Evolutionary conservation across 2,329 filamentous ascomycete genomes (phyloP).

Genomic region (Fusarium verticillioides): DNA sequence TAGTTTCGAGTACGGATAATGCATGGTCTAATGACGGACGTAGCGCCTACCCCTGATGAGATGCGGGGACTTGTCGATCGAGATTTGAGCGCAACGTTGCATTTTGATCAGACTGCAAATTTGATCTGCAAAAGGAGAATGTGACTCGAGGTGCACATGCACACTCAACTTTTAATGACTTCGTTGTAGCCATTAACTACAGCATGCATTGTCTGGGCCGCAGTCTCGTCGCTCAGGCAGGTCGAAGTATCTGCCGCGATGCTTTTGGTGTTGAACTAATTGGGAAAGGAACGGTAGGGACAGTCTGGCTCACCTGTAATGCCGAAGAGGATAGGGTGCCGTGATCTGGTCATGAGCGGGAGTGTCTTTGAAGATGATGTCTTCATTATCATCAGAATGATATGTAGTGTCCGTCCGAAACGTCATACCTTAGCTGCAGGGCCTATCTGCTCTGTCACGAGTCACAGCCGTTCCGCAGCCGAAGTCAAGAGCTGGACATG

Average conservation of each 20-base stretch:
- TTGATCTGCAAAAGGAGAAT: neutral
- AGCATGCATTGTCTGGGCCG: accelerated
- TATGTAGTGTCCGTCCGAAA: accelerated
- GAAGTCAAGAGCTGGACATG: neutral
- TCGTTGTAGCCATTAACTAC: accelerated
- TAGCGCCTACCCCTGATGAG: neutral
- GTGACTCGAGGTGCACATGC: neutral
- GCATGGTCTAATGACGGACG: neutral
- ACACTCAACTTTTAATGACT: accelerated
- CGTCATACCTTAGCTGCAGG: neutral
- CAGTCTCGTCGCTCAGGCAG: accelerated
- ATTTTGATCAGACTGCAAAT: neutral
- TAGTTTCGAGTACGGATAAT: neutral
- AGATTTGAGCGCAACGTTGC: slow-evolving; percentile 4
- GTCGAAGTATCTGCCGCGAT: neutral
- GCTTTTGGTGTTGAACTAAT: neutral
- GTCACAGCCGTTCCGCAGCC: neutral
- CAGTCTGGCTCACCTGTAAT: too few relatives aligned
- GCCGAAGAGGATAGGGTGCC: accelerated
- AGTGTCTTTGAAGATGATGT: accelerated
- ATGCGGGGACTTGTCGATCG: slow-evolving; percentile 3
- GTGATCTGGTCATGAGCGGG: neutral
- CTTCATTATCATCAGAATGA: too few relatives aligned
- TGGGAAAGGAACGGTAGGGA: too few relatives aligned
- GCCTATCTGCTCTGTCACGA: neutral